Evolutionary conservation across 2,329 filamentous ascomycete species (phyloP).

Genomic region (Harringtonia aguacate): DNA sequence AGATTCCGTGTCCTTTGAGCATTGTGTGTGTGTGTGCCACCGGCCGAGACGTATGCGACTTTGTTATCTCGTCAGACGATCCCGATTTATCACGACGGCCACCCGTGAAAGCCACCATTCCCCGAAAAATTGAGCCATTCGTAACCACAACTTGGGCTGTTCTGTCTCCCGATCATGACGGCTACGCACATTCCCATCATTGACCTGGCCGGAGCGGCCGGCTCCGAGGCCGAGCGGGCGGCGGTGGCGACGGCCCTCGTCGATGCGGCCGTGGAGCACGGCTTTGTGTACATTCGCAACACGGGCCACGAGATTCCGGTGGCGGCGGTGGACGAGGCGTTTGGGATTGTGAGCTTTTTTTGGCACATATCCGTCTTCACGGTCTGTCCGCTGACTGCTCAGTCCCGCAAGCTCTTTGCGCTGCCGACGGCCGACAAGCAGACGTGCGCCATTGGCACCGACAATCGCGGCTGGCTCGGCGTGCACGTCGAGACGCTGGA

Average conservation of each 20-base stretch:
- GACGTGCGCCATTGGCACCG: conserved; percentile 60
- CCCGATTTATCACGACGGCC: too few species aligned
- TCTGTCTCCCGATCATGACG: too few species aligned
- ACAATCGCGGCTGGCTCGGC: conserved; percentile 82
- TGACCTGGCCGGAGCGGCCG: conserved; percentile 51
- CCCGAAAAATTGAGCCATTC: too few species aligned
- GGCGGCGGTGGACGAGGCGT: conserved; percentile 57
- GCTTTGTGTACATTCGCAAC: conserved; percentile 84
- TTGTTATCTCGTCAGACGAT: too few species aligned
- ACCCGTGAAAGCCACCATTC: too few species aligned
- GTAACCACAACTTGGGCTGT: too few species aligned
- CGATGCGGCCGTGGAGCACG: conserved; percentile 68
- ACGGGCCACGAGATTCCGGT: conserved; percentile 57
- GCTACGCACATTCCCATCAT: conserved; percentile 62
- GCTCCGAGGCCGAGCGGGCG: conserved; percentile 10
- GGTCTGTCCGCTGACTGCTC: neutral
- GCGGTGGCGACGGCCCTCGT: conserved; percentile 59
- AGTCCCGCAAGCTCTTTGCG: conserved; percentile 66
- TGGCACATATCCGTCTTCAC: neutral
- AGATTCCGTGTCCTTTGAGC: too few species aligned
- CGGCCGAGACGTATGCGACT: too few species aligned
- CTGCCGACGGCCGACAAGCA: conserved; percentile 62
- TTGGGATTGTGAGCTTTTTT: conserved; percentile 48
- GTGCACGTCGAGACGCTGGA: conserved; percentile 87
- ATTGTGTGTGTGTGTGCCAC: too few species aligned